Percentiles rank a stretch among this genome's conserved stretches.
phyloP scores from a whole-genome alignment of 2,329 filamentous ascomycete genomes.

The Dichotomopilus funicola region DNA sequence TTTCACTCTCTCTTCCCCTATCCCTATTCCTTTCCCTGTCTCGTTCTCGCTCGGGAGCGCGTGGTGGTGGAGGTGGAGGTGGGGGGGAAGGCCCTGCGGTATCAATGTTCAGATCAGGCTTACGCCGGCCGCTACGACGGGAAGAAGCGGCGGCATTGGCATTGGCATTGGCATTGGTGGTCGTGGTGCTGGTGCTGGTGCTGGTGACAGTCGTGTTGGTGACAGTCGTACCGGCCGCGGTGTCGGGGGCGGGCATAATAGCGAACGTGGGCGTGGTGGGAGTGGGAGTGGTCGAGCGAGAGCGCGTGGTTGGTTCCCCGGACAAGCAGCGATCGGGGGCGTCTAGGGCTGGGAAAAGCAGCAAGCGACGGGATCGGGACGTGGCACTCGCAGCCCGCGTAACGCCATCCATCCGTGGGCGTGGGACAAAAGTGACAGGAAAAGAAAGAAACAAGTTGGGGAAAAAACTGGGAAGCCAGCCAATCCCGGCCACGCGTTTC shows the following conservation, averaged over 20 bases:
- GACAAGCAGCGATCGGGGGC: not conserved
- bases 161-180: not conserved
- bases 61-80: slow-evolving; percentile 2
- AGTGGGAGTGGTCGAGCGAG: too few species aligned
- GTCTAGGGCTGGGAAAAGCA: slow-evolving; percentile 9
- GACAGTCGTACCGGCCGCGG: not conserved
- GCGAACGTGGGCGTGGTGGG: too few species aligned
- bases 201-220: too few species aligned
- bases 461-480: not conserved
- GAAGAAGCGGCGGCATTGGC: slow-evolving; percentile 11
- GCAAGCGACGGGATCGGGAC: not conserved
- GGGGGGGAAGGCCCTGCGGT: slow-evolving; percentile 17
- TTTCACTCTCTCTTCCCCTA: not conserved
- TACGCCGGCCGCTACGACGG: slow-evolving; percentile 17
- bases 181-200: too few species aligned
- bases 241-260: slow-evolving; percentile 12
- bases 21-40: not conserved
- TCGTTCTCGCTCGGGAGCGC: not conserved
- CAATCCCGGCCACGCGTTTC: not conserved
- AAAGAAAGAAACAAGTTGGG: not conserved
- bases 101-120: slow-evolving; percentile 24
- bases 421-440: not conserved
- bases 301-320: not conserved
- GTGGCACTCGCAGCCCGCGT: slow-evolving; percentile 10
- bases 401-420: slow-evolving; percentile 11